A percentile compares a stretch with the other conserved stretches of the same genome.
phyloP scores from a whole-genome alignment of 2,329 filamentous ascomycete species.

The Harringtonia aguacate region DNA sequence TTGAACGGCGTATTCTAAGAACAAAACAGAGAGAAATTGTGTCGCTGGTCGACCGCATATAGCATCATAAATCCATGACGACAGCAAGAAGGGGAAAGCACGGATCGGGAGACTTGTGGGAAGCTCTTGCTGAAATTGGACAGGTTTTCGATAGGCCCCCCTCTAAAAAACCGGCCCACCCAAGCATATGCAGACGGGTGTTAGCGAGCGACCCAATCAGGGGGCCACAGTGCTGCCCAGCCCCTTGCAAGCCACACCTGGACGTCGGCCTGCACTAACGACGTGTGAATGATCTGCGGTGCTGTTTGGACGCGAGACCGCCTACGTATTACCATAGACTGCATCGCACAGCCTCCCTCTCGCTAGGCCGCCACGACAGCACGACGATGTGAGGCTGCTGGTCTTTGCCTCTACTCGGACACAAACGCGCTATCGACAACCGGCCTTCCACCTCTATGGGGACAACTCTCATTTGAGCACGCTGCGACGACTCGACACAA shows the following conservation, averaged over 20 bases:
- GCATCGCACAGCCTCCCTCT: too few relatives aligned
- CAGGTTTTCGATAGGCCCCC: neutral
- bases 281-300: neutral
- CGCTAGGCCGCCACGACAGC: too few relatives aligned
- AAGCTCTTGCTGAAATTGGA: neutral
- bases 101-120: neutral
- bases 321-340: too few relatives aligned
- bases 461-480: neutral
- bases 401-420: neutral
- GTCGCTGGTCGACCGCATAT: neutral
- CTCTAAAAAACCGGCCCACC: neutral
- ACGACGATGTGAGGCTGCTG: slow-evolving; percentile 5
- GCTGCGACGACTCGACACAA: slow-evolving; percentile 9
- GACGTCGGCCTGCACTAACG: neutral
- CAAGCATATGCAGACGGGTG: slow-evolving; percentile 4
- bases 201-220: neutral
- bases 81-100: neutral
- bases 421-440: neutral
- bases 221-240: neutral
- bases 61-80: neutral
- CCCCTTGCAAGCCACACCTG: neutral
- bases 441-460: neutral
- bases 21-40: neutral
- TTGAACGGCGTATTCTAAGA: too few relatives aligned
- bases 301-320: too few relatives aligned